A percentile compares a stretch with the other conserved stretches of the same genome.
Evolutionary conservation across 1,139 yeast species (phyloP).

Genomic region (Arxiozyma heterogenica): DNA sequence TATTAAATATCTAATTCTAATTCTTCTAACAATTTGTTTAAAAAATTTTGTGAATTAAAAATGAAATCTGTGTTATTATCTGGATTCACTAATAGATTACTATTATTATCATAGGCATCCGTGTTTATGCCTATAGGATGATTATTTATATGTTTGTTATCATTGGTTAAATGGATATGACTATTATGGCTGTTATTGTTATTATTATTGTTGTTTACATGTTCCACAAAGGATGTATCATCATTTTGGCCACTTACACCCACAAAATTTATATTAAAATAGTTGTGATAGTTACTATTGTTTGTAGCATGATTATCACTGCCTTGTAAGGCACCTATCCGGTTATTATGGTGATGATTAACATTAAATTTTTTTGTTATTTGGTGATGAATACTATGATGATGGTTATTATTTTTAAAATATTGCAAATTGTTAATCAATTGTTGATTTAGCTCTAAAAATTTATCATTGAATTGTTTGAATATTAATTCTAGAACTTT

Average conservation of each 20-base stretch:
- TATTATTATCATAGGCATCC: not conserved
- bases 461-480: constrained; percentile 34
- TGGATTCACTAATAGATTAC: not conserved
- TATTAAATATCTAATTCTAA: constrained; percentile 7
- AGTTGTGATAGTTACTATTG: not conserved
- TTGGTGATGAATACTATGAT: not conserved
- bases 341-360: not conserved
- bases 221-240: not conserved
- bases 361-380: too few relatives aligned
- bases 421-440: constrained; percentile 3
- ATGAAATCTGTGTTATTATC: constrained; percentile 3
- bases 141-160: not conserved
- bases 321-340: not conserved
- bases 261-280: not conserved
- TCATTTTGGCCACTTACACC: not conserved
- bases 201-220: not conserved
- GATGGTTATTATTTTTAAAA: not conserved
- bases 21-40: constrained; percentile 13
- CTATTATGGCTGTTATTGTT: not conserved
- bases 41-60: constrained; percentile 11
- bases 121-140: not conserved
- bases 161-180: not conserved
- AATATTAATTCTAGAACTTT: constrained; percentile 66
- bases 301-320: not conserved
- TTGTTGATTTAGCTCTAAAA: constrained; percentile 6